phyloP scores from a whole-genome alignment of 371 early-diverging fungal species.

The Dipsacomyces acuminosporus region DNA sequence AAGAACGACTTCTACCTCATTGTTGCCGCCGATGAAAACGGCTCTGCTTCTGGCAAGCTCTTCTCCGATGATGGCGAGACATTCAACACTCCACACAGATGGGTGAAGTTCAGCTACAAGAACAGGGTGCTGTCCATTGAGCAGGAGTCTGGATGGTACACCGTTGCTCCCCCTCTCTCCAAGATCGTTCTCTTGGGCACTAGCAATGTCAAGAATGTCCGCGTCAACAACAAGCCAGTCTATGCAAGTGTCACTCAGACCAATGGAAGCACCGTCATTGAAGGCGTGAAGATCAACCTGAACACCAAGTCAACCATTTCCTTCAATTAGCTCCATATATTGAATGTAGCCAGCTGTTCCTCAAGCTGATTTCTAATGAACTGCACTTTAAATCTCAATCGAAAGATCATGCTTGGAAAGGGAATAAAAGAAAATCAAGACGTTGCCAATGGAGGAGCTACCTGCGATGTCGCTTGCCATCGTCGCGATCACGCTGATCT shows the following conservation, averaged over 20 bases:
- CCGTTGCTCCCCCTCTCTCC: conserved; percentile 4
- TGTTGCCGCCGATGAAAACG: conserved; percentile 20
- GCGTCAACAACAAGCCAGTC: conserved; percentile 8
- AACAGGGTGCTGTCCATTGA: neutral
- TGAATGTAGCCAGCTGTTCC: no score
- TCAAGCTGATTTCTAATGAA: conserved; percentile 33
- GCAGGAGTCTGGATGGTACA: conserved; percentile 1
- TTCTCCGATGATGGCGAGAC: neutral
- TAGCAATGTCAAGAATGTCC: neutral
- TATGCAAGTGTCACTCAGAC: neutral
- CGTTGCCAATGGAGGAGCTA: neutral
- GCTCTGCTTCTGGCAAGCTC: conserved; percentile 1
- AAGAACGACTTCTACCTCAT: conserved; percentile 19
- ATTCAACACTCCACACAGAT: neutral
- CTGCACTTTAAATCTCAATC: conserved; percentile 6
- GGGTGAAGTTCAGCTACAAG: neutral
- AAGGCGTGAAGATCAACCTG: conserved; percentile 11
- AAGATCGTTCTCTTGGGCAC: conserved; percentile 23
- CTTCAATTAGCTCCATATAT: neutral
- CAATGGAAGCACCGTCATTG: conserved; percentile 8
- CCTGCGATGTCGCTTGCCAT: neutral
- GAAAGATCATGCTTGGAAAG: conserved; percentile 24
- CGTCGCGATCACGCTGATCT: no score
- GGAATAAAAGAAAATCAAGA: conserved; percentile 3
- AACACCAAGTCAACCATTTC: neutral